Evolutionary conservation across 345 rosid species (phyloP), one percentile per base, ranked within the genome.

Genomic region (Theobroma cacao): DNA sequence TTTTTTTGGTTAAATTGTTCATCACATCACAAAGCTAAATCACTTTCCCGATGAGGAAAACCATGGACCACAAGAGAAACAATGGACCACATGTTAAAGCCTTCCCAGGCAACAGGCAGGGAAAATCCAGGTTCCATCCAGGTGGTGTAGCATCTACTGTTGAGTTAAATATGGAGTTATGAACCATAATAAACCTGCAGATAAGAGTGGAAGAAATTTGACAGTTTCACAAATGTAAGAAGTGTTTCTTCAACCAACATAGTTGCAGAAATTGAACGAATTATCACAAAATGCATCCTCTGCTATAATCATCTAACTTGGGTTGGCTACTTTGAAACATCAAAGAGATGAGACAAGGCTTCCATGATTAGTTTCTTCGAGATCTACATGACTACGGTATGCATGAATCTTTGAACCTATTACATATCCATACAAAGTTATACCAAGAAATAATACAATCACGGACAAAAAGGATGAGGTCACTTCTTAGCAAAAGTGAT

Each of bases 401-500:
- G 45, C 68, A 36, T 20, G 1, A 64, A 33, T 63, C 45, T 64
- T 64, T 34, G 45, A 45, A 64, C 28, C 20, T 36, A 24, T 9
- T 13, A 24, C 55, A 26, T 43, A 43, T 28, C 20, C 36, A 3
- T 2, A 26, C 73, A 68, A 3, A 26, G 36, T 68, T 68, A 43
- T 68, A 26, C 38, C 24, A 5, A 14, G 56, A 28, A 28, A 69
- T 17, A 28, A 9, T 15, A 18, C 58, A 45, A n/a, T 24, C 74
- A 18, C 5, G 3, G 15, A 28, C 56, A 3, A 13, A 34, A 48
- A 70, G 9, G 59, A 41, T n/a, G n/a, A 41, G 30, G 62, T 85
- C 84, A 93, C 88, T 93, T 97, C 89, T 97, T 97, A 74, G 98
- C 98, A n/a, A 87, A 94, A 80, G 89, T 84, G 83, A 97, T 90